Percentiles rank a stretch among this genome's conserved stretches.
phyloP scores from a whole-genome alignment of 805 yeast species.

The Yarrowia osloensis region DNA sequence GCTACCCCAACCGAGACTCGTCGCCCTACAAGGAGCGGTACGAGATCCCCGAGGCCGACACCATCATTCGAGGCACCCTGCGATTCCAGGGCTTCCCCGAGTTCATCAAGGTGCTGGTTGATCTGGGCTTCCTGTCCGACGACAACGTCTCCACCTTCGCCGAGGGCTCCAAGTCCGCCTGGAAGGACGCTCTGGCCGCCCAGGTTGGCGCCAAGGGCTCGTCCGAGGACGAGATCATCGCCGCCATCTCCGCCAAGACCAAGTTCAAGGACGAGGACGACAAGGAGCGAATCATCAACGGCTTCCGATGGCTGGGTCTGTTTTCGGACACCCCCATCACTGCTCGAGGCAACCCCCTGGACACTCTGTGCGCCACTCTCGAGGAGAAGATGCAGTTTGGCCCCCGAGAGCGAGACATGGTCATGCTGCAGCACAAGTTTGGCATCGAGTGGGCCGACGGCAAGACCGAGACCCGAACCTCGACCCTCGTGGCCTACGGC shows the following conservation, averaged over 20 bases:
- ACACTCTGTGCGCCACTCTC: slow-evolving; percentile 93
- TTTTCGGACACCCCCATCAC: slow-evolving; percentile 73
- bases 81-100: slow-evolving; percentile 99
- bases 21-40: slow-evolving; percentile 90
- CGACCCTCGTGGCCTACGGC: slow-evolving; percentile 94
- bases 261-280: slow-evolving; percentile 78
- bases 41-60: slow-evolving; percentile 94
- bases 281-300: slow-evolving; percentile 81
- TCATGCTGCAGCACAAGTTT: slow-evolving; percentile 94
- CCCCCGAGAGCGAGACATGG: slow-evolving; percentile 93
- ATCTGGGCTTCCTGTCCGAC: slow-evolving; percentile 88
- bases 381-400: slow-evolving; percentile 96
- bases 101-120: slow-evolving; percentile 92
- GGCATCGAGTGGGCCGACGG: slow-evolving; percentile 98
- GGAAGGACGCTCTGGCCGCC: slow-evolving; percentile 85
- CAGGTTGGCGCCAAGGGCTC: slow-evolving; percentile 73
- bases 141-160: slow-evolving; percentile 62
- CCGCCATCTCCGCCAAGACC: slow-evolving; percentile 75
- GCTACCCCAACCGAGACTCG: slow-evolving; percentile 98
- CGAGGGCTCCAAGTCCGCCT: slow-evolving; percentile 52
- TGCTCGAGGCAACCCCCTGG: slow-evolving; percentile 93
- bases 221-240: slow-evolving; percentile 69
- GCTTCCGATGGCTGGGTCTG: slow-evolving; percentile 92
- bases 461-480: slow-evolving; percentile 83
- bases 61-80: slow-evolving; percentile 94